A percentile compares a stretch with the other conserved stretches of the same genome.
Evolutionary conservation across 768 basidiomycete genomes (phyloP).

Genomic region (Suillus lakei): DNA sequence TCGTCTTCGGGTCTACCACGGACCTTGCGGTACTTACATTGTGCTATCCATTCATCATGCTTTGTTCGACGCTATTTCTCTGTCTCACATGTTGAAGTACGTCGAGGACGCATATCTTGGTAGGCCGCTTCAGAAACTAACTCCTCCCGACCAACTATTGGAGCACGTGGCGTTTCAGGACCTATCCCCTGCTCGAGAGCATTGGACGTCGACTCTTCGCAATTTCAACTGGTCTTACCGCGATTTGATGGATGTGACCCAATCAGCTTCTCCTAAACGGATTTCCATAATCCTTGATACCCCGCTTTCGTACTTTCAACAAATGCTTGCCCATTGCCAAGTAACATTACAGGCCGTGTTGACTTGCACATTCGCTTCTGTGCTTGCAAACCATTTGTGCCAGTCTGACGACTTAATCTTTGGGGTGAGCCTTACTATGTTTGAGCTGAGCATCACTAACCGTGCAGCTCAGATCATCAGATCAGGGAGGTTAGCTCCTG

Average conservation of each 20-base stretch:
- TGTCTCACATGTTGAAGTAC: constrained; percentile 32
- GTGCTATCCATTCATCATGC: constrained; percentile 40
- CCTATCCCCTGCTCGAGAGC: constrained; percentile 18
- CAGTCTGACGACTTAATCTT: constrained; percentile 33
- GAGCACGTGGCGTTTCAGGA: constrained; percentile 26
- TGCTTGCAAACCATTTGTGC: constrained; percentile 29
- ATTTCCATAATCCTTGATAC: constrained; percentile 16
- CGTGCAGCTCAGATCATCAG: constrained; percentile 31
- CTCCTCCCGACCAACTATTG: constrained; percentile 23
- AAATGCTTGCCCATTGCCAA: constrained; percentile 24
- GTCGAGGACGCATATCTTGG: constrained; percentile 27
- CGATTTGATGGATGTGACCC: constrained; percentile 9
- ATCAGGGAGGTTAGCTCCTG: constrained; percentile 33
- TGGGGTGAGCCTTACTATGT: constrained; percentile 29
- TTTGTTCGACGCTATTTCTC: constrained; percentile 37
- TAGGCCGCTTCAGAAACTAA: constrained; percentile 13
- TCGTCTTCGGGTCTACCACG: constrained; percentile 17
- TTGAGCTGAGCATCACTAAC: not conserved
- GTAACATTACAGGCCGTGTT: constrained; percentile 39
- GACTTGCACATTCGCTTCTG: constrained; percentile 32
- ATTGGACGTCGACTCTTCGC: constrained; percentile 30
- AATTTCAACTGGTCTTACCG: constrained; percentile 24
- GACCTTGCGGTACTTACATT: constrained; percentile 14
- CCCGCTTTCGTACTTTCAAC: constrained; percentile 24
- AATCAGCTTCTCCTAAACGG: constrained; percentile 15